These are phyloP conservation scores for Cladosporium sp. DNA, from an alignment of 2,329 filamentous ascomycete species.

Conservation along the genomic window DNA sequence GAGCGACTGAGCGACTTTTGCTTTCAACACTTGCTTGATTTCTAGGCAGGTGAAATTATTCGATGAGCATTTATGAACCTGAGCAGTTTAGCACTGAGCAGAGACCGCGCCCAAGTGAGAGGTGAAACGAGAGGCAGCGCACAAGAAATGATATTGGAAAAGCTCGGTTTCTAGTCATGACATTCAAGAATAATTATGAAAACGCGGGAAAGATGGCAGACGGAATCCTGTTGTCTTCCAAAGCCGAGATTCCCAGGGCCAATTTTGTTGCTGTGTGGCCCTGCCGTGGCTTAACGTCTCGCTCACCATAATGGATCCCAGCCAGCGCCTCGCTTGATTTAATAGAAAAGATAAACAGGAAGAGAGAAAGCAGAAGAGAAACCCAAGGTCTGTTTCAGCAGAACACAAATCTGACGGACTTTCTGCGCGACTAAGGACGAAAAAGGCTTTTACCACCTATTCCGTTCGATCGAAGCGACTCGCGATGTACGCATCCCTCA, in stretches of 20 bases:
- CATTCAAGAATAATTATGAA: not conserved
- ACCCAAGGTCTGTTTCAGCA: not conserved
- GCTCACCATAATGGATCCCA: not conserved
- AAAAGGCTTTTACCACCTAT: not conserved
- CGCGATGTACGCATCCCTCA: not conserved
- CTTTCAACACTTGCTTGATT: not conserved
- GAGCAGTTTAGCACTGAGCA: not conserved
- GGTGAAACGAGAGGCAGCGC: not conserved
- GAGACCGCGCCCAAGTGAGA: not conserved
- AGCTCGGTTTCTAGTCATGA: not conserved
- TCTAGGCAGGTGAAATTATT: not conserved
- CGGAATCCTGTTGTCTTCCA: not conserved
- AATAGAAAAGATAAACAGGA: not conserved
- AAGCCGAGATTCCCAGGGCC: not conserved
- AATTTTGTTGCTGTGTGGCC: not conserved
- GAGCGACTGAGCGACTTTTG: not conserved
- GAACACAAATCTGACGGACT: not conserved
- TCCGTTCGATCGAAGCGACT: conserved; percentile 5
- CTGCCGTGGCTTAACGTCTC: not conserved
- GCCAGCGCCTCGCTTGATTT: not conserved
- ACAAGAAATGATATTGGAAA: not conserved
- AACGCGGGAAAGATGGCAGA: not conserved
- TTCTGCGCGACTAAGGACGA: not conserved
- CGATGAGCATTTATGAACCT: not conserved
- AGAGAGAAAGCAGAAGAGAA: not conserved